Base-by-base conservation (phyloP, 257 asterid species). In the Salvia rosmarinus region DNA sequence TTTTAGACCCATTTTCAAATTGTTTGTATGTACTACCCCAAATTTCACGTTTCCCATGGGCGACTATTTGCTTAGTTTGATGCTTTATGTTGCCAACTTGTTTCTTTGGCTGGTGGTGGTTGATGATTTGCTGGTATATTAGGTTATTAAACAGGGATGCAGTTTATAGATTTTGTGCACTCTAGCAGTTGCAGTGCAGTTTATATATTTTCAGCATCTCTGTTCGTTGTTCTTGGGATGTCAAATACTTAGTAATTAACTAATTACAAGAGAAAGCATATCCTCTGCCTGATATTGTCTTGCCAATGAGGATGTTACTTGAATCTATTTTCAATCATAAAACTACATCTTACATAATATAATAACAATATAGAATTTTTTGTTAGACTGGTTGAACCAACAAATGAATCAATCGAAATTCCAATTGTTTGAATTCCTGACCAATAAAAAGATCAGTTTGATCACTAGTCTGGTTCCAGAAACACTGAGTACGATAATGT, bases 261-360 rank as follows among this genome's bases (percentile, higher is more conserved):
- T 21, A 43, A 9, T 23, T 57, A 58, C n/a, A n/a, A n/a, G n/a
- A n/a, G n/a, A 40, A 57, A 57, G 58, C 67, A 43, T 37, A 44
- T 71, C 20, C n/a, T 60, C 65, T 51, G 21, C 62, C 50, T 56
- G 32, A 68, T 25, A 39, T 23, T 12, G 23, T 71, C 52, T 49
- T 28, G 20, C 34, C 65, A 52, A 69, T 4, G 23, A 49, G 32
- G 21, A 54, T 50, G 34, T 62, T 64, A 28, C 28, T n/a, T n/a
- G n/a, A n/a, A n/a, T n/a, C n/a, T n/a, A n/a, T n/a, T n/a, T n/a
- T n/a, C n/a, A n/a, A n/a, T n/a, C n/a, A n/a, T n/a, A n/a, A n/a
- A n/a, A n/a, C n/a, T n/a, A n/a, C n/a, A n/a, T n/a, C n/a, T n/a
- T n/a, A n/a, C n/a, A n/a, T n/a, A n/a, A n/a, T n/a, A n/a, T n/a